Evolutionary conservation across 2,329 filamentous ascomycete species (phyloP).

Genomic region (Botrytis aclada): DNA sequence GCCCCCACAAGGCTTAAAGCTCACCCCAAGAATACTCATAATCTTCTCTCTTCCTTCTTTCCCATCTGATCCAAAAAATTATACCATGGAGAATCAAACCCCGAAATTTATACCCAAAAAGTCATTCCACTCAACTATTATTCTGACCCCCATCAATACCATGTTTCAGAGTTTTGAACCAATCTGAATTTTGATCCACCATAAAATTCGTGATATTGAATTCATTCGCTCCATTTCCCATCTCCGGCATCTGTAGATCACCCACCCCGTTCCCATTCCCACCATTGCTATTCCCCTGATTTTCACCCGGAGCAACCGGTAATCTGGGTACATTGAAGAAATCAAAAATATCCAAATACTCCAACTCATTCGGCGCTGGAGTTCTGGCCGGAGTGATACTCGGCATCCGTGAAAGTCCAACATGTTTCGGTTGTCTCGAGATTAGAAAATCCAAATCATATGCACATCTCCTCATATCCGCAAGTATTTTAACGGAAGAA

Average conservation of each 20-base stretch:
- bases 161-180: constrained; percentile 55
- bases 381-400: constrained; percentile 61
- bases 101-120: background rate
- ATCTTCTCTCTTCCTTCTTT: background rate
- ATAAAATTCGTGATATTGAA: constrained; percentile 78
- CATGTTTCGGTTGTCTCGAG: constrained; percentile 58
- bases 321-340: constrained; percentile 90
- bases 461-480: constrained; percentile 87
- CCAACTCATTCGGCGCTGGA: constrained; percentile 76
- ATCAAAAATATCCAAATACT: constrained; percentile 89
- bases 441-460: constrained; percentile 91
- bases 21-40: background rate
- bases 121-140: background rate
- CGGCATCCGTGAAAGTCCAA: constrained; percentile 44
- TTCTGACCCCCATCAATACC: constrained; percentile 3
- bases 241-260: constrained; percentile 36
- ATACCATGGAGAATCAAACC: background rate
- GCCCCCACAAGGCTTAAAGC: background rate
- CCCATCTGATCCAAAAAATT: background rate
- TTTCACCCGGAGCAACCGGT: constrained; percentile 43
- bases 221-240: constrained; percentile 46
- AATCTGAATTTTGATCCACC: constrained; percentile 70
- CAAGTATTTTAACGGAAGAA: constrained; percentile 79
- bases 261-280: constrained; percentile 30
- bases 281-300: constrained; percentile 16